Evolutionary conservation across 768 basidiomycete genomes (phyloP), one percentile per base, ranked within the genome.

Genomic region (Cubamyces sp.): DNA sequence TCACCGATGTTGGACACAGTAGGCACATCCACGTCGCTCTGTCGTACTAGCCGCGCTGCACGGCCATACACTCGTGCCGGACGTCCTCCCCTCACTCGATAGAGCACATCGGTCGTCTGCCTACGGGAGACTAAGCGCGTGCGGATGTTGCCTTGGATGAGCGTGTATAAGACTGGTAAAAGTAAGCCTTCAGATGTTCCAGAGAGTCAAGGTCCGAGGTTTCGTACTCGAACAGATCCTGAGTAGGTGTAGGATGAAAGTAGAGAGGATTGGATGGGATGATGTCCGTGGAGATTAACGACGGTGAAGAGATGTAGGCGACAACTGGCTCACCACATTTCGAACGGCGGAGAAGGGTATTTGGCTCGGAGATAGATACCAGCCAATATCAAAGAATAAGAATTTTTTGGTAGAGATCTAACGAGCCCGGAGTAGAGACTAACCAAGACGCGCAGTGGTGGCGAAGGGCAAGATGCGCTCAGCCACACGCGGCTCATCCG

Each of bases 1-100:
- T 92, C 88, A 1, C 91, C 91, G 7, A 90, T 73, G 1, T 66
- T 71, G 68, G 82, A 92, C n/a, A 41, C 41, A 9, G 16, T 34
- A 0, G n/a, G n/a, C n/a, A n/a, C n/a, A n/a, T n/a, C n/a, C n/a
- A n/a, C n/a, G n/a, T 51, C 43, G 42, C 48, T 51, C 40, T 51
- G 51, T 16, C 46, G 43, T n/a, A n/a, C n/a, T n/a, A n/a, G 2
- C 54, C 54, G 4, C 54, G 47, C 3, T 48, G 45, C 61, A 1
- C 39, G 39, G 26, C 61, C 61, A 26, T 62, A 62, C 14, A 54
- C 57, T 6, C 61, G 14, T 4, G n/a, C 41, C 25, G 54, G 54
- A n/a, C n/a, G n/a, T n/a, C n/a, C n/a, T n/a, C n/a, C n/a, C n/a
- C n/a, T n/a, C n/a, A n/a, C n/a, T n/a, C n/a, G n/a, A n/a, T n/a